Conservation (phyloP, 495 filamentous ascomycete genomes). For the Acidiella bohemica region DNA sequence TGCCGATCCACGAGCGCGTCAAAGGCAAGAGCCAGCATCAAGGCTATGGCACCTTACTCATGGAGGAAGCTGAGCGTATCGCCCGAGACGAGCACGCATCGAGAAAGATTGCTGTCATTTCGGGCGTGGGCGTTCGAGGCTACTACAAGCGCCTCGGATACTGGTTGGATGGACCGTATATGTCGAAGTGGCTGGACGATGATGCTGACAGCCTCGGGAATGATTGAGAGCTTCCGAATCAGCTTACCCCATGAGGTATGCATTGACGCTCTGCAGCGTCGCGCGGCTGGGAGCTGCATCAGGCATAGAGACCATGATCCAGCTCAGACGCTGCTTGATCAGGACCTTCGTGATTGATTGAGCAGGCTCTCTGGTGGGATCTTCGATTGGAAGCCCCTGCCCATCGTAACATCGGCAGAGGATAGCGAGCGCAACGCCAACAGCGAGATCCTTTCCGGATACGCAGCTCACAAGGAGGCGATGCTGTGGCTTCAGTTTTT, state of each 20-base stretch:
- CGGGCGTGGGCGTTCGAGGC: slow-evolving; percentile 81
- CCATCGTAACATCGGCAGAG: slow-evolving; percentile 50
- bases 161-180: slow-evolving; percentile 78
- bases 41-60: slow-evolving; percentile 86
- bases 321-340: slow-evolving; percentile 61
- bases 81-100: slow-evolving; percentile 88
- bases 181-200: slow-evolving; percentile 56
- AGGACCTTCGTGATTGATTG: slow-evolving; percentile 63
- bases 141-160: slow-evolving; percentile 93
- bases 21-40: slow-evolving; percentile 96
- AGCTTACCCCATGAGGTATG: slow-evolving; percentile 54
- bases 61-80: slow-evolving; percentile 96
- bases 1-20: slow-evolving; percentile 86
- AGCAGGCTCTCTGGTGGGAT: too few relatives aligned
- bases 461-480: slow-evolving; percentile 41
- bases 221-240: slow-evolving; percentile 28
- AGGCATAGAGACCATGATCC: slow-evolving; percentile 59
- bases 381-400: too few relatives aligned
- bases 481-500: slow-evolving; percentile 16
- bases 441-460: slow-evolving; percentile 52
- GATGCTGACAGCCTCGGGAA: slow-evolving; percentile 34
- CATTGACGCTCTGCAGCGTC: slow-evolving; percentile 77
- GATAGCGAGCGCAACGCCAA: slow-evolving; percentile 46
- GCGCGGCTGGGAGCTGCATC: slow-evolving; percentile 66
- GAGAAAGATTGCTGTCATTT: slow-evolving; percentile 87